Evolutionary conservation across 2,329 filamentous ascomycete genomes (phyloP).

Genomic region (Colletotrichum navitas): DNA sequence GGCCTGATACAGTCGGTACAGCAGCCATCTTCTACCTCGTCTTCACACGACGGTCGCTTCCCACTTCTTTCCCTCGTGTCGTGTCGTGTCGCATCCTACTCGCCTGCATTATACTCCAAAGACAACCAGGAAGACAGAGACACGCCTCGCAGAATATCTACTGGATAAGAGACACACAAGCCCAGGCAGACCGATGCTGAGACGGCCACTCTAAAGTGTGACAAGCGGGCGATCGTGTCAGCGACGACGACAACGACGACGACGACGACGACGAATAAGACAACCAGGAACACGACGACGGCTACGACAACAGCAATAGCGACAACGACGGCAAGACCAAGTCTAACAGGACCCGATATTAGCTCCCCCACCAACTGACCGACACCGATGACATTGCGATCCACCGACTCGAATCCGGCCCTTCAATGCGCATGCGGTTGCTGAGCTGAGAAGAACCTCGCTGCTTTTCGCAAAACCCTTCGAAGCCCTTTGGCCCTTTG

Average conservation of each 20-base stretch:
- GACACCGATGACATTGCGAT: constrained; percentile 34
- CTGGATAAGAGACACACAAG: not conserved
- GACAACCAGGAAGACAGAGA: not conserved
- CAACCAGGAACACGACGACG: not conserved
- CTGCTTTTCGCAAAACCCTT: not conserved
- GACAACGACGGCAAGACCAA: not conserved
- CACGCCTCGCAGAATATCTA: not conserved
- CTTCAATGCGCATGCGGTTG: constrained; percentile 27
- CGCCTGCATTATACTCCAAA: not conserved
- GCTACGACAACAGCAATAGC: not conserved
- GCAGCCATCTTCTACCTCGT: not conserved
- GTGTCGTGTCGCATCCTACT: not conserved
- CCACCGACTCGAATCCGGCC: constrained; percentile 15
- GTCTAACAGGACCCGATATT: constrained; percentile 6
- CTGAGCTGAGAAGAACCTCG: not conserved
- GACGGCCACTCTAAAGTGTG: not conserved
- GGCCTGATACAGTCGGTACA: not conserved
- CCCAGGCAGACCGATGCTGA: not conserved
- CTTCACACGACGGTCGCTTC: not conserved
- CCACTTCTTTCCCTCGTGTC: not conserved
- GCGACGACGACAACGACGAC: not conserved
- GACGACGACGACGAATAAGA: not conserved
- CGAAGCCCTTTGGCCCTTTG: too few relatives aligned
- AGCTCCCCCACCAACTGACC: constrained; percentile 4
- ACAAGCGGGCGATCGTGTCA: not conserved